Percentiles rank a stretch among this genome's conserved stretches.
phyloP scores from a whole-genome alignment of 2,329 filamentous ascomycete species.

The Verticillium nonalfalfae region DNA sequence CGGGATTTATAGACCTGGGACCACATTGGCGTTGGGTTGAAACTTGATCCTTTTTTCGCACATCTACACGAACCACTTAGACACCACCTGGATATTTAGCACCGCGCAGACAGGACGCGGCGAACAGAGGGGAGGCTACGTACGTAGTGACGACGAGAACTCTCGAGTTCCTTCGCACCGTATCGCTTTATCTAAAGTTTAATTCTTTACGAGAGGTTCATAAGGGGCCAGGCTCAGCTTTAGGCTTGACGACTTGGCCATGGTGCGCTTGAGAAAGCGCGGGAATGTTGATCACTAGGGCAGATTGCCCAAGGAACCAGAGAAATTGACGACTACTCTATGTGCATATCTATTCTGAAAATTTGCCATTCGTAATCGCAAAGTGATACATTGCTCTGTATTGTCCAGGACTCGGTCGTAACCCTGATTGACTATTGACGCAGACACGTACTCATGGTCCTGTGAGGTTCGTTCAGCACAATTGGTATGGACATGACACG shows the following conservation, averaged over 20 bases:
- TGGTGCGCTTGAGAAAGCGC: neutral
- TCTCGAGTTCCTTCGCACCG: neutral
- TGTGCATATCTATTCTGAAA: too few relatives aligned
- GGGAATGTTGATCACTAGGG: neutral
- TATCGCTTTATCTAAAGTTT: slow-evolving; percentile 1
- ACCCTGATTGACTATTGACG: too few relatives aligned
- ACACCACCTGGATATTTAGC: slow-evolving; percentile 3
- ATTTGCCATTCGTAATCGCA: too few relatives aligned
- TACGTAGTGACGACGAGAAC: neutral
- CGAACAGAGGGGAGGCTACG: neutral
- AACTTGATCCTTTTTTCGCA: slow-evolving; percentile 2
- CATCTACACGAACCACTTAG: slow-evolving; percentile 4
- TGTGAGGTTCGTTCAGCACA: too few relatives aligned
- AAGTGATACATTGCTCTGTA: too few relatives aligned
- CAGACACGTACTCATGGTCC: too few relatives aligned
- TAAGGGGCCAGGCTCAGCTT: neutral
- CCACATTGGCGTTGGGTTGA: slow-evolving; percentile 6
- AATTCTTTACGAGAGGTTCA: slow-evolving; percentile 1
- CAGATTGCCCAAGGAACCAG: neutral
- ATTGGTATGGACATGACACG: too few relatives aligned
- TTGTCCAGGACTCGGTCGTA: too few relatives aligned
- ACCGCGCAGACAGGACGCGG: slow-evolving; percentile 1
- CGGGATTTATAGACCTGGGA: slow-evolving; percentile 9
- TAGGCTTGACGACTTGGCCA: neutral
- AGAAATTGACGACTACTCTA: neutral